phyloP scores from a whole-genome alignment of 805 yeast species.

The Wickerhamiella lipophila region DNA sequence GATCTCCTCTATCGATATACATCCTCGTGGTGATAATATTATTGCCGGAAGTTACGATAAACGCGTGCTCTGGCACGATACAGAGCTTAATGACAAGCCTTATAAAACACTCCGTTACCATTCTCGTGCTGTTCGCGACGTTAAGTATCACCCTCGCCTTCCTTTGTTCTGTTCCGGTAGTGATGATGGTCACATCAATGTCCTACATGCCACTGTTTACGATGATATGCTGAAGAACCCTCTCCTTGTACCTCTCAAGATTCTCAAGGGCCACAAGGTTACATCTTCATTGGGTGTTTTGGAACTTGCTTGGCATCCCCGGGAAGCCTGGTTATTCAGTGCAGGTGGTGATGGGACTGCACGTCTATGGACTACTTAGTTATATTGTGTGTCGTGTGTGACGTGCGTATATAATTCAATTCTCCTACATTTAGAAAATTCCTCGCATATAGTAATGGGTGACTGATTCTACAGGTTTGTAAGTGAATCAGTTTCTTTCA shows the following conservation, averaged over 20 bases:
- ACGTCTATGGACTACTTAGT: slow-evolving; percentile 82
- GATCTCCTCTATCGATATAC: slow-evolving; percentile 83
- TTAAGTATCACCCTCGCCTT: slow-evolving; percentile 70
- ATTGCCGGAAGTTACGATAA: slow-evolving; percentile 88
- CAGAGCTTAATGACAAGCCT: slow-evolving; percentile 78
- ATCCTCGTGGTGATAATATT: slow-evolving; percentile 91
- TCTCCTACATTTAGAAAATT: background rate
- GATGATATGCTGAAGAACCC: slow-evolving; percentile 95
- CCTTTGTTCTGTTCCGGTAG: slow-evolving; percentile 92
- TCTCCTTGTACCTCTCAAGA: slow-evolving; percentile 87
- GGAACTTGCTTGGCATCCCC: slow-evolving; percentile 88
- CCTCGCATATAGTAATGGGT: too few species aligned
- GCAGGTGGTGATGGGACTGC: slow-evolving; percentile 97
- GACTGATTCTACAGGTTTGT: too few species aligned
- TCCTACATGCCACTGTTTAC: slow-evolving; percentile 92
- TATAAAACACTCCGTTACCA: slow-evolving; percentile 93
- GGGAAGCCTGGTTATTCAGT: slow-evolving; percentile 94
- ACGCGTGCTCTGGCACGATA: slow-evolving; percentile 93
- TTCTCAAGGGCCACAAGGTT: slow-evolving; percentile 78
- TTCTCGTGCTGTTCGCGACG: slow-evolving; percentile 83
- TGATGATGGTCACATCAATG: slow-evolving; percentile 86
- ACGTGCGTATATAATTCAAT: background rate
- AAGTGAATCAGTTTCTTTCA: too few species aligned
- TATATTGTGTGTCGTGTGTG: background rate
- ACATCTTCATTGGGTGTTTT: slow-evolving; percentile 74